Evolutionary conservation across 306 rosid genomes (phyloP).

Genomic region (Calophaca sinica): DNA sequence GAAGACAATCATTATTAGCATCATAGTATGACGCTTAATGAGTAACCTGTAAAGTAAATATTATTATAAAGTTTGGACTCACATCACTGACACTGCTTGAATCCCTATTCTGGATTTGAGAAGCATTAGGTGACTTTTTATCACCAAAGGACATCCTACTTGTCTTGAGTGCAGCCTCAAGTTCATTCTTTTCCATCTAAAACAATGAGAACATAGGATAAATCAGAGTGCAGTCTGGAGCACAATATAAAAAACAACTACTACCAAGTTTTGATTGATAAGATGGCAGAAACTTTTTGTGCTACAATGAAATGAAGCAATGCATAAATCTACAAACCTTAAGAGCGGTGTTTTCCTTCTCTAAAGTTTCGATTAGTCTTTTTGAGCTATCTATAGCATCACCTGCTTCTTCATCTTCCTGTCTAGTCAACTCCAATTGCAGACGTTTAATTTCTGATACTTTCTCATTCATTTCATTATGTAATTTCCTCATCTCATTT

Average conservation of each 20-base stretch:
- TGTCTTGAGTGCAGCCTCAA: slow-evolving; percentile 67
- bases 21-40: slow-evolving; percentile 31
- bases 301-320: slow-evolving; percentile 25
- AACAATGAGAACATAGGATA: slow-evolving; percentile 35
- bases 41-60: slow-evolving; percentile 22
- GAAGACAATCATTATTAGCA: slow-evolving; percentile 26
- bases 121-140: slow-evolving; percentile 52
- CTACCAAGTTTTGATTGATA: slow-evolving; percentile 10
- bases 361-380: slow-evolving; percentile 64
- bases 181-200: slow-evolving; percentile 80
- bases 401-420: slow-evolving; percentile 52
- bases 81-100: slow-evolving; percentile 64
- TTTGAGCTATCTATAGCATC: slow-evolving; percentile 59
- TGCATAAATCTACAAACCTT: slow-evolving; percentile 63
- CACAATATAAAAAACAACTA: slow-evolving; percentile 18
- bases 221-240: slow-evolving; percentile 38
- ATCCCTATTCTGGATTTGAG: slow-evolving; percentile 56
- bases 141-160: slow-evolving; percentile 51
- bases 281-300: not conserved
- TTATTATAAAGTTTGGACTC: slow-evolving; percentile 39
- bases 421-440: slow-evolving; percentile 70
- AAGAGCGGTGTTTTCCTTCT: slow-evolving; percentile 78
- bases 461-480: slow-evolving; percentile 68
- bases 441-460: slow-evolving; percentile 62
- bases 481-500: slow-evolving; percentile 61